Percentiles rank a stretch among this genome's conserved stretches.
Evolutionary conservation across 2,329 filamentous ascomycete genomes (phyloP).

Genomic region (Orbilia ellipsospora): DNA sequence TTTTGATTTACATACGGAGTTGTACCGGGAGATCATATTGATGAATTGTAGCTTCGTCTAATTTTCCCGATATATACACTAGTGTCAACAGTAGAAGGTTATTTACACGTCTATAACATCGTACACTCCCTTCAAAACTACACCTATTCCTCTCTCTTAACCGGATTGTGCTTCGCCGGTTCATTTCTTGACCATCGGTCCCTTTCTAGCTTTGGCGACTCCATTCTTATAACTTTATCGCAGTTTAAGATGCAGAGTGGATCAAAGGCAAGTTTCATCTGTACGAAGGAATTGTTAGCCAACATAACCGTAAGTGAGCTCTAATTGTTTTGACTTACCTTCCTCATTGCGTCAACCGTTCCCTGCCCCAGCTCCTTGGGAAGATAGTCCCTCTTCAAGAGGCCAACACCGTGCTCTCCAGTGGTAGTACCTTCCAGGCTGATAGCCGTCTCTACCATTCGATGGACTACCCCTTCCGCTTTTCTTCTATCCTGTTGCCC

Average conservation of each 20-base stretch:
- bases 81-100: not conserved
- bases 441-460: slow-evolving; percentile 86
- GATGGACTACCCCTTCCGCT: slow-evolving; percentile 78
- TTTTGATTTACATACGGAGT: too few relatives aligned
- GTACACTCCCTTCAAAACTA: slow-evolving; percentile 6
- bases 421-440: slow-evolving; percentile 88
- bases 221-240: slow-evolving; percentile 75
- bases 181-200: slow-evolving; percentile 35
- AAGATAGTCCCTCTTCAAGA: slow-evolving; percentile 87
- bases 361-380: slow-evolving; percentile 78
- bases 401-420: slow-evolving; percentile 83
- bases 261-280: slow-evolving; percentile 84
- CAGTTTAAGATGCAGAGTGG: slow-evolving; percentile 77
- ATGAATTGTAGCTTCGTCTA: not conserved
- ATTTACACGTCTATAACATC: slow-evolving; percentile 16
- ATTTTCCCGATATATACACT: not conserved
- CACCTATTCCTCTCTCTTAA: slow-evolving; percentile 14
- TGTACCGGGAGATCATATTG: too few relatives aligned
- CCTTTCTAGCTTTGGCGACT: slow-evolving; percentile 60
- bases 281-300: not conserved
- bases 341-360: slow-evolving; percentile 85
- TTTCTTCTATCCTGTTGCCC: slow-evolving; percentile 74
- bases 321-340: slow-evolving; percentile 66
- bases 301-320: not conserved
- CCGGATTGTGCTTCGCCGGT: slow-evolving; percentile 35